Conservation (phyloP, 768 basidiomycete species). For the Suillus brevipes region DNA sequence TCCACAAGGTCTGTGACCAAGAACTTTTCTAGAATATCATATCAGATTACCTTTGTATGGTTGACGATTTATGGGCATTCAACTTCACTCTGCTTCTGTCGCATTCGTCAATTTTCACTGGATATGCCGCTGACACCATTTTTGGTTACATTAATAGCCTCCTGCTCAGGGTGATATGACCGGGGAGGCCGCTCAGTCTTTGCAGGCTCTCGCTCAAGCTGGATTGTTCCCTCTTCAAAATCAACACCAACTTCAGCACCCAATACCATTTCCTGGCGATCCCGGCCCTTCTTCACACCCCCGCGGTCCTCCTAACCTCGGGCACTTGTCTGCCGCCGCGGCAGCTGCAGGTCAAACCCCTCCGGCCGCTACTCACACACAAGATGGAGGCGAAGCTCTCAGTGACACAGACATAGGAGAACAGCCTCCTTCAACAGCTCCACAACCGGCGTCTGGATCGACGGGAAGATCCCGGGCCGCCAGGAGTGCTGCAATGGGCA, state of each 20-base stretch:
- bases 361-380: slow-evolving; percentile 16
- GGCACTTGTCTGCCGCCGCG: slow-evolving; percentile 50
- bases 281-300: slow-evolving; percentile 75
- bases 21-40: slow-evolving; percentile 7
- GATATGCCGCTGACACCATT: background rate
- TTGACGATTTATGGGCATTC: slow-evolving; percentile 1
- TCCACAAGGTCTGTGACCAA: slow-evolving; percentile 50
- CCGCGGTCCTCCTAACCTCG: slow-evolving; percentile 63
- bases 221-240: slow-evolving; percentile 34
- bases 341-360: slow-evolving; percentile 48
- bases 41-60: background rate
- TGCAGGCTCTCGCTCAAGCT: slow-evolving; percentile 53
- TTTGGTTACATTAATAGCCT: slow-evolving; percentile 32
- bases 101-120: background rate
- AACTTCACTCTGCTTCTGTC: slow-evolving; percentile 12
- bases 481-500: slow-evolving; percentile 63
- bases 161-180: slow-evolving; percentile 50
- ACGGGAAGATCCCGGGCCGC: slow-evolving; percentile 47
- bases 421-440: slow-evolving; percentile 25
- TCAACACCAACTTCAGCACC: slow-evolving; percentile 33
- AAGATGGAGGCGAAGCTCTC: slow-evolving; percentile 21
- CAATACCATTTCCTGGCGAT: slow-evolving; percentile 39
- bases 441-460: slow-evolving; percentile 27
- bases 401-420: slow-evolving; percentile 32
- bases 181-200: slow-evolving; percentile 61